Base-by-base conservation (phyloP, 768 basidiomycete species). In the Hericium rajendrae region DNA sequence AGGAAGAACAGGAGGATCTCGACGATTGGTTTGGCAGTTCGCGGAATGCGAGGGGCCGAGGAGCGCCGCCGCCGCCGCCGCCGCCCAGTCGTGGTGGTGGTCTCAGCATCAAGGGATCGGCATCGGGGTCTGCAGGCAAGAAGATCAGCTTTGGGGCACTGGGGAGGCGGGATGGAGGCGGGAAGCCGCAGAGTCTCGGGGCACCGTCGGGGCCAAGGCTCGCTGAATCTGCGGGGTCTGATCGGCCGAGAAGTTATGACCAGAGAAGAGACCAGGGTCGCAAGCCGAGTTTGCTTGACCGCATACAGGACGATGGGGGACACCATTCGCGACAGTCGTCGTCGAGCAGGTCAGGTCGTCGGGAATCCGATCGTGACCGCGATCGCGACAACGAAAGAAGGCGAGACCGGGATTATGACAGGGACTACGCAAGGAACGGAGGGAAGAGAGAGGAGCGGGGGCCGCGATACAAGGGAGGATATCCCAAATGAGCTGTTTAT, bases 11-110 rank as follows among this genome's bases (percentile, higher is more conserved):
- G 22, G 77, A 81, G 20, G 84, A 87, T 51, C 66, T 66, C 3
- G 79, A 78, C 50, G 83, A 88, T 67, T 89, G 88, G 88, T 91
- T 91, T 67, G 72, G 71, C 38, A 73, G 71, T 43, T 39, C 69
- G 11, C 64, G 64, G 32, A 72, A 72, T 38, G 60, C 59, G 54
- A 70, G 64, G 57, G 70, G 60, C 56, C 69, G 69, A 40, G 66
- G 64, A 13, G 58, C 39, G 39, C 77, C 73, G 60, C 72, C 65
- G 59, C 62, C 74, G 13, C 70, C 64, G 46, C 22, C 18, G n/a
- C 70, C 64, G 46, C 22, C 18, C n/a, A 20, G 75, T 75, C 62
- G 74, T 68, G 28, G 69, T 69, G 48, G 59, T 60, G 43, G 67
- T 57, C 37, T 18, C 2, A 37, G 28, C 38, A 50, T 18, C 20